Conservation (phyloP, 2,329 filamentous ascomycete genomes). For the Aspergillus fijiensis region DNA sequence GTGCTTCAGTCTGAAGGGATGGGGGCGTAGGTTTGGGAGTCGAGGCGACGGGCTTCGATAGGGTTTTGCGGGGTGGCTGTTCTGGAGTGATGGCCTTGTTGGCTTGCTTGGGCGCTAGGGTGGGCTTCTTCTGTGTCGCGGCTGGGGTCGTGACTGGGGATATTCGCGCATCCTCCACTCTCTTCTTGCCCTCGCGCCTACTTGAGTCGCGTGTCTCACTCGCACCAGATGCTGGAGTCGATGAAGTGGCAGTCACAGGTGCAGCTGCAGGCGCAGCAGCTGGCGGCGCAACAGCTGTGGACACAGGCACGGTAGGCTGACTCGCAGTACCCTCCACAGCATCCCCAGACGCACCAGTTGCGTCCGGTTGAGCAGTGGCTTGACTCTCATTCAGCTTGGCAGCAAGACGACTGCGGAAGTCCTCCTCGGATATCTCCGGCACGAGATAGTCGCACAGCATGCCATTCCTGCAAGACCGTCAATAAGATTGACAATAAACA, state of each 20-base stretch:
- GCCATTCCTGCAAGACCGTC: constrained; percentile 59
- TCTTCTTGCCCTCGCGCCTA: constrained; percentile 2
- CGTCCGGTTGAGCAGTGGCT: background rate
- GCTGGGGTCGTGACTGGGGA: background rate
- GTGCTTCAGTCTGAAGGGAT: constrained; percentile 7
- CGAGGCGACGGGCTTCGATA: constrained; percentile 8
- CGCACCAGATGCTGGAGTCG: background rate
- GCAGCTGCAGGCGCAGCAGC: background rate
- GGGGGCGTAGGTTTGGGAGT: constrained; percentile 6
- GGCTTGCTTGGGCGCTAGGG: background rate
- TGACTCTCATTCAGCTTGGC: constrained; percentile 40
- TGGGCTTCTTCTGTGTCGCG: constrained; percentile 56
- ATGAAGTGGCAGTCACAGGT: background rate
- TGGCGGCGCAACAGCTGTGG: background rate
- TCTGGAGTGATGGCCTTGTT: background rate
- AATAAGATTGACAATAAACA: constrained; percentile 4
- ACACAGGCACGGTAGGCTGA: constrained; percentile 3
- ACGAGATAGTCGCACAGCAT: constrained; percentile 75
- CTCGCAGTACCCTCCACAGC: constrained; percentile 5
- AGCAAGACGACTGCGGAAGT: constrained; percentile 61
- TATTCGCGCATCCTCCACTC: background rate
- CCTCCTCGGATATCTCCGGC: constrained; percentile 61
- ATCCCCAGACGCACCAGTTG: constrained; percentile 1
- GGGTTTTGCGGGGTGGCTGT: background rate
- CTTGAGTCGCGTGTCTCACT: background rate